These are phyloP conservation scores for Niveomyces coronatus DNA, from an alignment of 2,329 filamentous ascomycete genomes.

Conservation along the genomic window DNA sequence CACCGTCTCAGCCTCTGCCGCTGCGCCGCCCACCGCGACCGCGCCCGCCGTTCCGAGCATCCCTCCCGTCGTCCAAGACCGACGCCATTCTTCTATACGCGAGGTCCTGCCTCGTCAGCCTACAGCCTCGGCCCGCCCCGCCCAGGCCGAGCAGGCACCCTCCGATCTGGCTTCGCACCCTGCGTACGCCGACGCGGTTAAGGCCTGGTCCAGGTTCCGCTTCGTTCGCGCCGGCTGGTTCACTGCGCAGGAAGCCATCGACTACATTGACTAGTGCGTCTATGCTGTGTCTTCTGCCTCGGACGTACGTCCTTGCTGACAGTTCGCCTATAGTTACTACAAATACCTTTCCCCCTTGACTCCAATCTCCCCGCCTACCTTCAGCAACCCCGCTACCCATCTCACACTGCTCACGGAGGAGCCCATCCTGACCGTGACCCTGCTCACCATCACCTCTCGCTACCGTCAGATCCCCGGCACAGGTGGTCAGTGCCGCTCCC, in stretches of 20 bases:
- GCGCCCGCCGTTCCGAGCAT: slow-evolving; percentile 7
- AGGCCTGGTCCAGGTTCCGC: slow-evolving; percentile 82
- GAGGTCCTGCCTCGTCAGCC: slow-evolving; percentile 12
- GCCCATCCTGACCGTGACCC: slow-evolving; percentile 82
- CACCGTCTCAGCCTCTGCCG: slow-evolving; percentile 16
- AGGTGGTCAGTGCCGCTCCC: slow-evolving; percentile 71
- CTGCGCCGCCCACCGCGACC: slow-evolving; percentile 10
- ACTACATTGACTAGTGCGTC: slow-evolving; percentile 81
- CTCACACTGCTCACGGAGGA: slow-evolving; percentile 75
- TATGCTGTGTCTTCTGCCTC: too few relatives aligned
- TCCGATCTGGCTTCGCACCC: slow-evolving; percentile 36
- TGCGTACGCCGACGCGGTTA: slow-evolving; percentile 60
- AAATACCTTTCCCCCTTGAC: slow-evolving; percentile 83
- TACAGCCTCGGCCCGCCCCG: slow-evolving; percentile 14
- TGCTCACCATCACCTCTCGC: slow-evolving; percentile 82
- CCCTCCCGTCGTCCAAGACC: slow-evolving; percentile 1
- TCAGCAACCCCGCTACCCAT: slow-evolving; percentile 72
- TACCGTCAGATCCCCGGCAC: slow-evolving; percentile 74
- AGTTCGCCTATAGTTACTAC: slow-evolving; percentile 64
- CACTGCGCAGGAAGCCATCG: slow-evolving; percentile 83
- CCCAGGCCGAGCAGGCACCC: slow-evolving; percentile 38
- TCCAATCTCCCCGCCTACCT: slow-evolving; percentile 86
- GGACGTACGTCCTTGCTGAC: too few relatives aligned
- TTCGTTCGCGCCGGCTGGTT: slow-evolving; percentile 98
- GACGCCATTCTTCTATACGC: slow-evolving; percentile 8